Evolutionary conservation across 208 protist species (phyloP).

Genomic region (Leishmania lainsoni): DNA sequence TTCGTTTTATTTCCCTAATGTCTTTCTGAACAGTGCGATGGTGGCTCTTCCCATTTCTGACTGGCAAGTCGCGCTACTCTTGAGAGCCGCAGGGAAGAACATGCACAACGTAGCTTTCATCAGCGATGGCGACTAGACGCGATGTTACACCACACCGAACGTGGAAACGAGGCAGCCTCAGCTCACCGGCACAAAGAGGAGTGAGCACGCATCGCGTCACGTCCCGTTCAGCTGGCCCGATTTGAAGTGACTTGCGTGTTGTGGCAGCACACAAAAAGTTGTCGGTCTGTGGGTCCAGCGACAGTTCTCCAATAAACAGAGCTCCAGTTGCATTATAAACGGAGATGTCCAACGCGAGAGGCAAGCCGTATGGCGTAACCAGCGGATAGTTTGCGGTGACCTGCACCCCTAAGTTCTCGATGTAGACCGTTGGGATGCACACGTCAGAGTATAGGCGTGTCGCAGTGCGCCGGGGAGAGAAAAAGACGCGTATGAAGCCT

Average conservation of each 20-base stretch:
- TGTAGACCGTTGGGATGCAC: conserved; percentile 48
- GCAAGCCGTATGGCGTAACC: conserved; percentile 28
- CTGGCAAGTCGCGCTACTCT: not conserved
- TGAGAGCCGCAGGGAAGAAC: conserved; percentile 1
- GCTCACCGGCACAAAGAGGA: conserved; percentile 30
- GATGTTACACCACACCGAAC: conserved; percentile 19
- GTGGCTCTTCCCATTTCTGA: not conserved
- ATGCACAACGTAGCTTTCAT: conserved; percentile 37
- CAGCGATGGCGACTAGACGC: conserved; percentile 20
- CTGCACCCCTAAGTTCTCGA: conserved; percentile 38
- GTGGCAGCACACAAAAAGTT: conserved; percentile 40
- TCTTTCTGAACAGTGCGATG: conserved; percentile 1
- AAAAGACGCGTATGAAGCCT: conserved; percentile 62
- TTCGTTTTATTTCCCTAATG: not conserved
- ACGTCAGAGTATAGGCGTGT: conserved; percentile 50
- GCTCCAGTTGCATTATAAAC: conserved; percentile 36
- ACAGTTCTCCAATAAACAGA: conserved; percentile 45
- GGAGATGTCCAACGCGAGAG: conserved; percentile 41
- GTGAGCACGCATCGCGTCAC: conserved; percentile 20
- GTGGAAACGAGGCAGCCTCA: conserved; percentile 20
- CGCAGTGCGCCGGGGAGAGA: conserved; percentile 28
- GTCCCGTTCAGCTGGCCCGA: conserved; percentile 18
- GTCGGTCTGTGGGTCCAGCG: conserved; percentile 29
- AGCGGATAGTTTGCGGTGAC: conserved; percentile 45
- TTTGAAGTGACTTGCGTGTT: conserved; percentile 44